Conservation (phyloP, 192 early-diverging fungal genomes). For the Polychytrium aggregatum region DNA sequence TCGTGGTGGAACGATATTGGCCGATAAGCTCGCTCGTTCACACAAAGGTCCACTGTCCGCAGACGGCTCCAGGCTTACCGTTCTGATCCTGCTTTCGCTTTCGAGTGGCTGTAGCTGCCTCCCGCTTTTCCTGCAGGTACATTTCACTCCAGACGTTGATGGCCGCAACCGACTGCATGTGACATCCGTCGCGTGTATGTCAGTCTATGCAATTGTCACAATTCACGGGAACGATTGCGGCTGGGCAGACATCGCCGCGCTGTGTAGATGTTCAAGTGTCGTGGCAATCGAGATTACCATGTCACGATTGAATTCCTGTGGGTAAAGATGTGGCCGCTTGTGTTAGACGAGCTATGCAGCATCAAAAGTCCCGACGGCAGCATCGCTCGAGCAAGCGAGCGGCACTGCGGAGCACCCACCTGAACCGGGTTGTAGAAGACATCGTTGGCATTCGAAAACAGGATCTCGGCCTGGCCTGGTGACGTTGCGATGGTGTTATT, state of each 20-base stretch:
- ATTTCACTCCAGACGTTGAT: conserved; percentile 87
- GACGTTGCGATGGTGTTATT: no score
- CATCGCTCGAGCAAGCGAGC: conserved; percentile 1
- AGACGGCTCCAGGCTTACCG: conserved; percentile 1
- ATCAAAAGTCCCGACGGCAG: not conserved
- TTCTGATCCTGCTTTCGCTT: conserved; percentile 7
- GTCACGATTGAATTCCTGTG: conserved; percentile 82
- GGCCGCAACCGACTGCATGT: conserved; percentile 71
- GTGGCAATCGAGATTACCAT: no score
- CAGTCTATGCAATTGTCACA: not conserved
- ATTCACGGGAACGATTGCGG: not conserved
- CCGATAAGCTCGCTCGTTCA: not conserved
- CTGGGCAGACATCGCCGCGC: not conserved
- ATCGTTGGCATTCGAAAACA: conserved; percentile 35
- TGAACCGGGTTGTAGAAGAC: conserved; percentile 99
- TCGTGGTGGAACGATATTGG: conserved; percentile 11
- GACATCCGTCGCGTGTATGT: not conserved
- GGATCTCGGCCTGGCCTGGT: conserved; percentile 27
- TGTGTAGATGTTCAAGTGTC: no score
- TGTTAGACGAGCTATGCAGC: not conserved
- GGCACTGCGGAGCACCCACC: conserved; percentile 8
- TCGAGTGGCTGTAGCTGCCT: conserved; percentile 5
- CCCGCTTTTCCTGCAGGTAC: conserved; percentile 37
- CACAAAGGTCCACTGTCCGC: not conserved
- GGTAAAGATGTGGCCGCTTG: not conserved